Evolutionary conservation across 2,329 filamentous ascomycete genomes (phyloP).

Genomic region (Chaetomiaceae sp.): DNA sequence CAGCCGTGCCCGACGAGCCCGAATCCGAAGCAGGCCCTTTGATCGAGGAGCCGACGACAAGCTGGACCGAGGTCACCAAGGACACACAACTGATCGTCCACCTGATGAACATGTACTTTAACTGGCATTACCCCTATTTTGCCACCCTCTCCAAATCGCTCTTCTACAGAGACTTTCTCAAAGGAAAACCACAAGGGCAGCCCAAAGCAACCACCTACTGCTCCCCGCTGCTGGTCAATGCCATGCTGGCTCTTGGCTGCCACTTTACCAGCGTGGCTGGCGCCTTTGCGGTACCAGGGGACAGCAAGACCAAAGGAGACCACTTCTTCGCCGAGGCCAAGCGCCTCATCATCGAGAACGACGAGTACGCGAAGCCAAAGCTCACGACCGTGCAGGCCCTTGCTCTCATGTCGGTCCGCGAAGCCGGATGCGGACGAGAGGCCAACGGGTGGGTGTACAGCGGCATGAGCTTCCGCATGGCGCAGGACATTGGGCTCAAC

Average conservation of each 20-base stretch:
- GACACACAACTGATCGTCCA: conserved; percentile 77
- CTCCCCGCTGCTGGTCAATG: conserved; percentile 84
- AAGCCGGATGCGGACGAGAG: conserved; percentile 90
- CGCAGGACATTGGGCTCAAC: conserved; percentile 87
- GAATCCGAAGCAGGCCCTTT: conserved; percentile 44
- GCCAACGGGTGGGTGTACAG: conserved; percentile 98
- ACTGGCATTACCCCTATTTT: conserved; percentile 96
- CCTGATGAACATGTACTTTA: conserved; percentile 96
- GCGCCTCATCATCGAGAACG: conserved; percentile 79
- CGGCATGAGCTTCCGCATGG: conserved; percentile 98
- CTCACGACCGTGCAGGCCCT: conserved; percentile 90
- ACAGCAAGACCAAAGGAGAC: conserved; percentile 83
- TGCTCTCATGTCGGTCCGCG: conserved; percentile 91
- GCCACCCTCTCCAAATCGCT: conserved; percentile 80
- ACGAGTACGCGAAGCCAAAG: conserved; percentile 85
- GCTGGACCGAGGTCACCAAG: conserved; percentile 82
- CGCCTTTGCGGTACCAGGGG: conserved; percentile 65
- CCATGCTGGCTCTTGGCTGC: conserved; percentile 87
- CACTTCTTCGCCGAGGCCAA: conserved; percentile 97
- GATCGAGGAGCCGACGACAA: conserved; percentile 67
- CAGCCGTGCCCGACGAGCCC: conserved; percentile 37
- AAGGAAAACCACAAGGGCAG: conserved; percentile 56
- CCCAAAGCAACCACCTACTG: conserved; percentile 67
- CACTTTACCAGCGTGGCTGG: conserved; percentile 80
- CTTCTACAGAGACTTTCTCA: conserved; percentile 81